phyloP scores from a whole-genome alignment of 2,329 filamentous ascomycete species.

The Talaromyces amestolkiae region DNA sequence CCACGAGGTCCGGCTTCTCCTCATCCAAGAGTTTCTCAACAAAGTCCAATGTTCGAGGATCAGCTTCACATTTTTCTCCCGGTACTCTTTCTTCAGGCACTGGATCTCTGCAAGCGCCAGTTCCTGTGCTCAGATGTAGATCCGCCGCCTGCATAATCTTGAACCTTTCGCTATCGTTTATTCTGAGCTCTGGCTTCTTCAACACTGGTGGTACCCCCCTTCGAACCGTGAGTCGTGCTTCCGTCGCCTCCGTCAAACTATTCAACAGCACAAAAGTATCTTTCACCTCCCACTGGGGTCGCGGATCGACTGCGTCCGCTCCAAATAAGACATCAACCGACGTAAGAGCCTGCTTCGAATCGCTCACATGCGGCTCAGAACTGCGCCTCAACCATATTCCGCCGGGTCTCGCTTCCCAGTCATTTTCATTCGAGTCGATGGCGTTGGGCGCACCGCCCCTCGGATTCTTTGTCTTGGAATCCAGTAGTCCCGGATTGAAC shows the following conservation, averaged over 20 bases:
- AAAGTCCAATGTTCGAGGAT: constrained; percentile 88
- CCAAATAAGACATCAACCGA: constrained; percentile 85
- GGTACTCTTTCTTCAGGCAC: constrained; percentile 70
- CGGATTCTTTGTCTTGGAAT: constrained; percentile 6
- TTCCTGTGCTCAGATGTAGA: constrained; percentile 85
- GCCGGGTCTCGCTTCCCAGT: constrained; percentile 74
- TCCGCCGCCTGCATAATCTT: constrained; percentile 98
- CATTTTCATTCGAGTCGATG: constrained; percentile 55
- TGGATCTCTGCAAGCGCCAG: constrained; percentile 82
- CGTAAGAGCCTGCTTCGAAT: constrained; percentile 72
- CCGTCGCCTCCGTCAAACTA: constrained; percentile 57
- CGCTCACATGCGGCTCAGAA: constrained; percentile 68
- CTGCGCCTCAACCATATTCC: constrained; percentile 82
- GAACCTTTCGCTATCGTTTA: constrained; percentile 86
- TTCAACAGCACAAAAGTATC: constrained; percentile 72
- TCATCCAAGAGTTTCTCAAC: constrained; percentile 79
- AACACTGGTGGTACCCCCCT: constrained; percentile 64
- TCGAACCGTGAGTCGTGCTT: constrained; percentile 74
- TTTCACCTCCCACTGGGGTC: constrained; percentile 77
- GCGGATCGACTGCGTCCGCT: constrained; percentile 84
- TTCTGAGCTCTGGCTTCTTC: constrained; percentile 70
- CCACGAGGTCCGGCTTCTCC: constrained; percentile 88
- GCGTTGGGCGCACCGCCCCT: constrained; percentile 52
- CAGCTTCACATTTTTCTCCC: constrained; percentile 77
- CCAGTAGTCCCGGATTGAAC: constrained; percentile 60